Conservation (phyloP, 1,284 basidiomycete genomes). For the Ceratorhiza oryzae-sativae region DNA sequence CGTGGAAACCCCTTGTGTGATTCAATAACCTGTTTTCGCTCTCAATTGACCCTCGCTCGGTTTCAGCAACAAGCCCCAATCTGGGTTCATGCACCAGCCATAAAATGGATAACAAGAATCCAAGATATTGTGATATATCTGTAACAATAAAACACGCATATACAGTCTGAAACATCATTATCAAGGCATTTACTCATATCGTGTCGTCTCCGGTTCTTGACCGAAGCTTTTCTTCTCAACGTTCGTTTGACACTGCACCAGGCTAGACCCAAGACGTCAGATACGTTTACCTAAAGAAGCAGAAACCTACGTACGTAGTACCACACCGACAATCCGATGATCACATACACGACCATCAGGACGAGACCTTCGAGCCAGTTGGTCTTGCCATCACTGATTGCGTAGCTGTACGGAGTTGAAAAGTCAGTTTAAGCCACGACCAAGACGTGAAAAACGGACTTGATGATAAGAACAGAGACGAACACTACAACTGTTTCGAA, state of each 20-base stretch:
- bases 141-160: too few relatives aligned
- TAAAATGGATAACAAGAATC: too few relatives aligned
- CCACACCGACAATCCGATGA: constrained; percentile 37
- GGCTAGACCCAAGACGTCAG: neutral
- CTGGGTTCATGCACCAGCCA: too few relatives aligned
- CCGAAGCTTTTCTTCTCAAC: neutral
- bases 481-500: constrained; percentile 65
- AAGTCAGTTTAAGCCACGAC: neutral
- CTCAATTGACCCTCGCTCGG: too few relatives aligned
- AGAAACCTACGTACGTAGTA: constrained; percentile 36
- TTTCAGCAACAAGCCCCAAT: too few relatives aligned
- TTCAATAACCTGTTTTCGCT: too few relatives aligned
- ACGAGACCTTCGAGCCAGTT: constrained; percentile 60
- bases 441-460: neutral
- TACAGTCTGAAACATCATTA: too few relatives aligned
- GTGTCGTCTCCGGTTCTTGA: too few relatives aligned
- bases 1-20: too few relatives aligned
- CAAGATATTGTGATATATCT: too few relatives aligned
- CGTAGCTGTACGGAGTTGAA: constrained; percentile 40
- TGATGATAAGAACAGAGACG: constrained; percentile 55
- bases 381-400: constrained; percentile 42
- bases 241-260: constrained; percentile 29
- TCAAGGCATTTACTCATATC: too few relatives aligned
- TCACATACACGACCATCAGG: constrained; percentile 63
- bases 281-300: neutral